Evolutionary conservation across 2,329 filamentous ascomycete genomes (phyloP).

Genomic region (Gnomoniopsis sp.): DNA sequence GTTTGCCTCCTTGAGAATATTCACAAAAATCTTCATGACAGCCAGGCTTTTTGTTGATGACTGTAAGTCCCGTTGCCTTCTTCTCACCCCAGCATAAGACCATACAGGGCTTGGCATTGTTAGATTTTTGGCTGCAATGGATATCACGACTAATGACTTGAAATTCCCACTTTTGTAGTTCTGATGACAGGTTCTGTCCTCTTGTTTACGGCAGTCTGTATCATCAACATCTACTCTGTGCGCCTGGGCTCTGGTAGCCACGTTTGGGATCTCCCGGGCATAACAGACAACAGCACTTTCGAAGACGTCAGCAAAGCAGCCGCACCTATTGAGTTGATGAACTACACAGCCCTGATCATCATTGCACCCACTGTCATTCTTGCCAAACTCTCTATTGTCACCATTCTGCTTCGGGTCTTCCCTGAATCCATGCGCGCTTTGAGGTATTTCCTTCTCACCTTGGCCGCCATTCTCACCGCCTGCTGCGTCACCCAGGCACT

Average conservation of each 20-base stretch:
- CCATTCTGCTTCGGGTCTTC: constrained; percentile 28
- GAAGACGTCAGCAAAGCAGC: constrained; percentile 19
- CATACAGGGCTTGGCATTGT: no score
- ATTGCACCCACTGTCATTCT: constrained; percentile 24
- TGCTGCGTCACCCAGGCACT: constrained; percentile 24
- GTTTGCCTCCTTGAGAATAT: not conserved
- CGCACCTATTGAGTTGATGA: constrained; percentile 18
- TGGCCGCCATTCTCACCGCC: constrained; percentile 25
- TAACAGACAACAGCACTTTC: constrained; percentile 14
- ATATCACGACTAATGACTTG: no score
- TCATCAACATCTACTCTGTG: not conserved
- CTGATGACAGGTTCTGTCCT: not conserved
- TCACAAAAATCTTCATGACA: not conserved
- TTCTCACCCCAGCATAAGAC: no score
- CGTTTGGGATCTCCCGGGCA: constrained; percentile 24
- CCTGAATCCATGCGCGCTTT: constrained; percentile 25
- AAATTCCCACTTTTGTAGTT: not conserved
- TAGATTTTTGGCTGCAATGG: no score
- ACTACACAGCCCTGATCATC: constrained; percentile 22
- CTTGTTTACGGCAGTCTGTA: not conserved
- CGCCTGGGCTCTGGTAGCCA: constrained; percentile 24
- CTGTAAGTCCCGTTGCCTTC: not conserved
- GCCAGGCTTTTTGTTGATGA: not conserved
- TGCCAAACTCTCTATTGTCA: constrained; percentile 29
- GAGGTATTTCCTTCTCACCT: constrained; percentile 28